Base-by-base conservation (phyloP, 192 early-diverging fungal species). In the Umbelopsis sp. region DNA sequence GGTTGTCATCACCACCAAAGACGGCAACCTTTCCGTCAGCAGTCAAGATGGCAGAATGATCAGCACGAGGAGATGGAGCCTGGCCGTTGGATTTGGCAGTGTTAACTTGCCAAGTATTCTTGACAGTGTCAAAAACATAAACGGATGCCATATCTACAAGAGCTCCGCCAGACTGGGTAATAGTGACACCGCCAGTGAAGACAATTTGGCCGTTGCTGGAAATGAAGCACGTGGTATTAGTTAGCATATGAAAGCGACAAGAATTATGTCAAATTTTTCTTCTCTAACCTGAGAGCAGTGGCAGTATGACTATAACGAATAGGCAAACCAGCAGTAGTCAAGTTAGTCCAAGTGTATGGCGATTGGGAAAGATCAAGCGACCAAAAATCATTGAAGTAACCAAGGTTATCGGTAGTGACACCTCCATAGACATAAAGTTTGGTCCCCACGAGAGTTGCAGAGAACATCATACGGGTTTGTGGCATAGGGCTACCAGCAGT, bases 371-470 rank as follows among this genome's bases (percentile, higher is more conserved):
- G 59, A 52, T 75, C 74, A 20, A 75, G 50, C 4, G 31, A 41
- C 45, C 53, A 75, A 7, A 75, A 66, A 70, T 75, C 74, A 21
- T 34, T 34, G 54, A 72, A 68, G 17, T 65, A 50, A 9, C 43
- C 44, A 32, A 29, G 26, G 41, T 49, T 45, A 24, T 36, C 36
- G 56, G 71, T 77, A 20, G 65, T 16, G 2, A 56, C 50, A 54
- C 76, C 76, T 56, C 71, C 76, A 67, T 65, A 78, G 25, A 78
- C 52, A 66, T 78, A 78, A 47, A 73, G 32, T 47, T 70, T 73
- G 49, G 73, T 67, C 7, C 59, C 26, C 9, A 45, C n/a, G 34
- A 62, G 47, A 31, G 71, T 70, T 36, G 68, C 71, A 65, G 50
- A 54, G 66, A 73, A 73, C 8, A 31, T 32, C 45, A 65, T 52